Evolutionary conservation across 2,329 filamentous ascomycete genomes (phyloP).

Genomic region (Fusarium illudens): DNA sequence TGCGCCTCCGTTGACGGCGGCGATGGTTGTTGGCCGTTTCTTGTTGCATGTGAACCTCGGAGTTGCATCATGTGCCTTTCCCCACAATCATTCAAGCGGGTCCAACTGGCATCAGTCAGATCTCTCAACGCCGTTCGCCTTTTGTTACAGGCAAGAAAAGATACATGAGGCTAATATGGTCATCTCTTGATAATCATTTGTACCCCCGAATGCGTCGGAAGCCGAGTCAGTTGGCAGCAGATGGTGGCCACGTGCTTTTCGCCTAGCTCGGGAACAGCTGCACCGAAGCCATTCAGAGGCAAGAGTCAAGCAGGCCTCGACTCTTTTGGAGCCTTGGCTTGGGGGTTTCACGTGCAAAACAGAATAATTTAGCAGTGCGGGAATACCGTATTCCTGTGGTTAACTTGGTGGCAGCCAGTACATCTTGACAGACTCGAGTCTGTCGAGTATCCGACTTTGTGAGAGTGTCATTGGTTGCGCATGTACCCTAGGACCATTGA

Average conservation of each 20-base stretch:
- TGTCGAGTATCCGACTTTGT: not conserved
- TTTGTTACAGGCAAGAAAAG: not conserved
- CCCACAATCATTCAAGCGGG: constrained; percentile 20
- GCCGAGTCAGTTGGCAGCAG: constrained; percentile 21
- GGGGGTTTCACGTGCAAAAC: not conserved
- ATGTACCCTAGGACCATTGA: not conserved
- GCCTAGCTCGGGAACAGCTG: not conserved
- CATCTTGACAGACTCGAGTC: not conserved
- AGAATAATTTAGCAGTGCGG: not conserved
- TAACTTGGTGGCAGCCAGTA: not conserved
- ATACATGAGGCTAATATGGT: not conserved
- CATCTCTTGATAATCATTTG: not conserved
- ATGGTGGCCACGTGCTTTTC: constrained; percentile 30
- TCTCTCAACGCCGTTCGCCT: not conserved
- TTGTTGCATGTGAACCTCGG: constrained; percentile 48
- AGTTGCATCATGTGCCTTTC: constrained; percentile 38
- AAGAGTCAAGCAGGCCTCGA: not conserved
- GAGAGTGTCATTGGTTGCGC: not conserved
- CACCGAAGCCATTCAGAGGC: constrained; percentile 1
- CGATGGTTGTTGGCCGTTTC: constrained; percentile 4
- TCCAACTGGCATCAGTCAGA: not conserved
- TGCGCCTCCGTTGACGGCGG: not conserved
- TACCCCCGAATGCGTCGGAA: constrained; percentile 2
- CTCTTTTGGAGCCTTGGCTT: not conserved
- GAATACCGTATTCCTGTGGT: not conserved